These are phyloP conservation scores for Heliamphora ciliata DNA, from an alignment of 179 eudicot species.

Conservation along the genomic window DNA sequence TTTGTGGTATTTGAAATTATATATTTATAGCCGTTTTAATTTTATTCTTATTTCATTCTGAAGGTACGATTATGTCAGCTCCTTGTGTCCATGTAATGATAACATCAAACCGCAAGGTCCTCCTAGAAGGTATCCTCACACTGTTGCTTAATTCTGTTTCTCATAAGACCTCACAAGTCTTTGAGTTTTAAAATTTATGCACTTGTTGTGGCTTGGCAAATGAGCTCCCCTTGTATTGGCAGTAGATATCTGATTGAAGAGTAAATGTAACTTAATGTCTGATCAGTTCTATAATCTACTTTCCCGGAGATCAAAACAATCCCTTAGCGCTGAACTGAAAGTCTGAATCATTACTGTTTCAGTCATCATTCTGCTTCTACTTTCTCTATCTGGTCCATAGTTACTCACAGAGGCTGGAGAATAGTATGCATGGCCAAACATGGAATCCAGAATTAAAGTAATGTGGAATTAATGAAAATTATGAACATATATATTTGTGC, in stretches of 20 bases:
- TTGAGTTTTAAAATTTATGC: background rate
- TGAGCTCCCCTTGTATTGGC: background rate
- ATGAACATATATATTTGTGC: background rate
- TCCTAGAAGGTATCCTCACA: constrained; percentile 39
- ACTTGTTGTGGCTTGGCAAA: background rate
- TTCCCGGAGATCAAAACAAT: background rate
- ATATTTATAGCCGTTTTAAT: background rate
- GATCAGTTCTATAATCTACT: no score
- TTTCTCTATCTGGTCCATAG: background rate
- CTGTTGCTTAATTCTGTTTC: background rate
- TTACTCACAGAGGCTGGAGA: background rate
- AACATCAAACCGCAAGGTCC: constrained; percentile 34
- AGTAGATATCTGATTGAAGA: background rate
- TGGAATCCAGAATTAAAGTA: background rate
- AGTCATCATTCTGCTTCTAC: background rate
- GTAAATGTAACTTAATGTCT: background rate
- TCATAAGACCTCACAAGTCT: background rate
- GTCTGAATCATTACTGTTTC: background rate
- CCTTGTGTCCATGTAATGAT: constrained; percentile 61
- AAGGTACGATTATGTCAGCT: constrained; percentile 65
- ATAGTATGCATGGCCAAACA: background rate
- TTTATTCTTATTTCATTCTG: constrained; percentile 11
- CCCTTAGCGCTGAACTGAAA: background rate
- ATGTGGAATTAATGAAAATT: background rate
- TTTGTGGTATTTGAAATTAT: background rate